Conservation (phyloP, 805 yeast genomes). For the Yarrowia sp. region DNA sequence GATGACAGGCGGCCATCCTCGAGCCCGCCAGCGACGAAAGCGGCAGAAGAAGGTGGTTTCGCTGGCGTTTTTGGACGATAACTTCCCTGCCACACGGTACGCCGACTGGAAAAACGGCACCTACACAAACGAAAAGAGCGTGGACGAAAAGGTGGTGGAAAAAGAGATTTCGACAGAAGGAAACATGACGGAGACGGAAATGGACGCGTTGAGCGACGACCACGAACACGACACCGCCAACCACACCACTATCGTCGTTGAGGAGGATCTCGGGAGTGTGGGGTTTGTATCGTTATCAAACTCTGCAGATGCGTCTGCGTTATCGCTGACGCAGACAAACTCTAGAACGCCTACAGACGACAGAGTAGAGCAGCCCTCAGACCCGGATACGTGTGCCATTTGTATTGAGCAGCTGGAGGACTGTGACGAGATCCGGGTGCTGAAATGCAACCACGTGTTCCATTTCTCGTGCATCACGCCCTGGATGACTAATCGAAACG, state of each 20-base stretch:
- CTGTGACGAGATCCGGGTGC: constrained; percentile 70
- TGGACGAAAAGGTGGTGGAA: constrained; percentile 8
- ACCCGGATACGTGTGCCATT: constrained; percentile 76
- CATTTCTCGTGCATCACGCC: constrained; percentile 82
- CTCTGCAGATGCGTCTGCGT: constrained; percentile 33
- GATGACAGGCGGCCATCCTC: constrained; percentile 12
- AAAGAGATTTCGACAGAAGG: not conserved
- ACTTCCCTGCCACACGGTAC: constrained; percentile 49
- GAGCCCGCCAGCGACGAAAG: constrained; percentile 43
- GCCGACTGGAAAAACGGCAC: constrained; percentile 44
- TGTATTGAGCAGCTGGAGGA: constrained; percentile 72
- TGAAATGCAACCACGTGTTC: constrained; percentile 83
- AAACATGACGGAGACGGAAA: not conserved
- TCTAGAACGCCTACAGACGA: constrained; percentile 31
- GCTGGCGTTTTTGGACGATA: constrained; percentile 46
- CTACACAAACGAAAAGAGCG: constrained; percentile 29
- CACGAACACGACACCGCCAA: not conserved
- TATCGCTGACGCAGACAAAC: constrained; percentile 15
- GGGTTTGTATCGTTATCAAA: constrained; percentile 19
- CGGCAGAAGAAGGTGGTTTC: constrained; percentile 44
- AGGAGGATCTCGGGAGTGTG: constrained; percentile 11
- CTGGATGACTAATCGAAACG: constrained; percentile 76
- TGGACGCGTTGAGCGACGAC: constrained; percentile 15
- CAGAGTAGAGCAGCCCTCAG: constrained; percentile 41
- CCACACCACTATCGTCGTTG: constrained; percentile 19